Evolutionary conservation across 192 early-diverging fungal genomes (phyloP).

Genomic region (Jimgerdemannia lactiflua): DNA sequence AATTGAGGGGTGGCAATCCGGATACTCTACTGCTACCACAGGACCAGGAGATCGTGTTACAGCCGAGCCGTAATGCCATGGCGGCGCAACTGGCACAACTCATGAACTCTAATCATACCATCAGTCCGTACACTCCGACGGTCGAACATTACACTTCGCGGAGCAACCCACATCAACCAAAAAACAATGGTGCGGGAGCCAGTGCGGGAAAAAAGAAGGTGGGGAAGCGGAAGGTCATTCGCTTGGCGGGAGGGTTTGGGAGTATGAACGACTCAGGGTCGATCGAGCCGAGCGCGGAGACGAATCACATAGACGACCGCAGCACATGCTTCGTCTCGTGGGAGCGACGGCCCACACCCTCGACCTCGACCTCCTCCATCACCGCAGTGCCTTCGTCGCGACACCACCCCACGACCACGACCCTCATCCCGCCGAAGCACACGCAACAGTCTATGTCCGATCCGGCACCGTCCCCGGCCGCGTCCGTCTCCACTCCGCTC

Average conservation of each 20-base stretch:
- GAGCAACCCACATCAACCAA: slow-evolving; percentile 41
- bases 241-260: not conserved
- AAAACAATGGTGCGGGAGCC: slow-evolving; percentile 8
- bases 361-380: not conserved
- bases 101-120: slow-evolving; percentile 81
- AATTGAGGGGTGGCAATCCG: not conserved
- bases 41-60: slow-evolving; percentile 50
- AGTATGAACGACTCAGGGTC: not conserved
- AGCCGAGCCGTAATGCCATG: slow-evolving; percentile 74
- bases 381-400: not conserved
- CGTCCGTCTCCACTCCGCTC: not conserved
- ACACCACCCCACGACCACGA: not conserved
- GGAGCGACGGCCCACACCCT: not conserved
- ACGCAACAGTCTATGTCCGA: not conserved
- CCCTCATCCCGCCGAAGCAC: not conserved
- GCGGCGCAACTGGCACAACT: slow-evolving; percentile 86
- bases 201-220: slow-evolving; percentile 28
- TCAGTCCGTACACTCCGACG: slow-evolving; percentile 79
- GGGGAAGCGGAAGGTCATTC: slow-evolving; percentile 30
- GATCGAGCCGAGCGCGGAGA: not conserved
- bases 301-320: not conserved
- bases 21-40: slow-evolving; percentile 10
- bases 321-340: not conserved
- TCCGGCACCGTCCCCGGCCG: not conserved
- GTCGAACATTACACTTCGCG: slow-evolving; percentile 82